Base-by-base conservation (phyloP, 441 rosid species). In the Eugenia klotzschiana region DNA sequence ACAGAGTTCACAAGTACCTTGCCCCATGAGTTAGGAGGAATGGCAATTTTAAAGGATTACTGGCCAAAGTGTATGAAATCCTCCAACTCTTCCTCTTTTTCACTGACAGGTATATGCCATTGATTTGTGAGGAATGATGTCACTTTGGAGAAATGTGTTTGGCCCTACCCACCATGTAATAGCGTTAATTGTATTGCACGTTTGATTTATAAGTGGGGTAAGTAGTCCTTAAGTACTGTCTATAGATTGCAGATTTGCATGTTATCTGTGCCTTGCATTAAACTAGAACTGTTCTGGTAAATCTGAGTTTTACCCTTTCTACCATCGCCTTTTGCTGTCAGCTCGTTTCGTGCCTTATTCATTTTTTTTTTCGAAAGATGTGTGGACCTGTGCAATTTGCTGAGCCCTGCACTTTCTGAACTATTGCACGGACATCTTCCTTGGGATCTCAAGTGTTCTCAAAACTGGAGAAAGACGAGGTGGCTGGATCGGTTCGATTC, bases 21-120 rank as follows among this genome's bases (percentile, higher is more conserved):
- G 94, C 50, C 96, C 93, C 20, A 91, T 93, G 97, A 92, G 97
- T 87, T 89, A 92, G 12, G 86, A 94, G 81, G 96, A 94, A 86
- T 93, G 97, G 98, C 93, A 93, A 86, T 92, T 94, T 94, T 89
- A 93, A 91, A 85, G 92, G 87, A 87, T 92, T 82, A 87, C 77
- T 8, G 33, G 46, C 77, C 77, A 64, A 33, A 64, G n/a, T 33
- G 46, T 33, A 33, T 33, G 77, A 33, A 8, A 18, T 64, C 77
- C 43, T 64, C 46, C 77, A 33, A 18, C n/a, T 33, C 13, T 18
- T 18, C 43, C 74, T 64, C 74, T 12, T 64, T 37, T n/a, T 18
- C 14, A 18, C n/a, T 0, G 1, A 64, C 41, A 64, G 7, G 14
- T 64, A 64, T 64, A 22, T 64, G 77, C 77, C 10, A 11, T 18